Base-by-base conservation (phyloP, 164 flowering plant genomes). In the Vitis vinifera region DNA sequence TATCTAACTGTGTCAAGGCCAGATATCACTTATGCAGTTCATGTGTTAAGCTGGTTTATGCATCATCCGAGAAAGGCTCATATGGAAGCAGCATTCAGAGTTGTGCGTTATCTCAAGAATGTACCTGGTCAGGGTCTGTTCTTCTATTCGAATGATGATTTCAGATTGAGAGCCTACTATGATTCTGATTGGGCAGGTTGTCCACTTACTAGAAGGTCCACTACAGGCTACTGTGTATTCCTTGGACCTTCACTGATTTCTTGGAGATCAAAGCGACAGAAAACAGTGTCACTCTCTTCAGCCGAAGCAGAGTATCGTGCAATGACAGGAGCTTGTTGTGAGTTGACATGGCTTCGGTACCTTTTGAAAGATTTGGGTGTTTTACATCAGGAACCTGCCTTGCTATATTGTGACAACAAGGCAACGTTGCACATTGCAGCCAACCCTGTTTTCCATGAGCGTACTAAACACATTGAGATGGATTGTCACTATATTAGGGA, bases 401-500 rank as follows among this genome's bases (percentile, higher is more conserved):
- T 19, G 12, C 44, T 29, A 3, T 29, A 61, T 61, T 61, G 64
- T 27, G 49, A 61, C 14, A 61, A 61, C 64, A 27, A 61, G 49
- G 19, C 9, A 19, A 1, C 11, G 48, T 27, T 19, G 3, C 15
- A 61, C 64, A 61, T 61, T 19, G 37, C 30, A 61, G 9, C 0
- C 64, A 19, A 19, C 9, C 30, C 7, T 17, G 64, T 9, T 51
- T 10, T 51, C 15, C 55, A 51, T 51, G 55, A 51, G 55, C 15
- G 55, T 51, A 51, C 11, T 9, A 51, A 1, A 14, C 64, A 61
- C 64, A 61, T 61, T 61, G 0, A 61, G 64, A 61, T 61, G 64
- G 44, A 61, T 27, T 29, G 64, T 27, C 64, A 61, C n/a, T 61
- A 61, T 27, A 61, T 29, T 27, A 29, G 3, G 3, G 64, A 61